Conservation (phyloP, 2,329 filamentous ascomycete genomes). For the Fusarium nelsonii region DNA sequence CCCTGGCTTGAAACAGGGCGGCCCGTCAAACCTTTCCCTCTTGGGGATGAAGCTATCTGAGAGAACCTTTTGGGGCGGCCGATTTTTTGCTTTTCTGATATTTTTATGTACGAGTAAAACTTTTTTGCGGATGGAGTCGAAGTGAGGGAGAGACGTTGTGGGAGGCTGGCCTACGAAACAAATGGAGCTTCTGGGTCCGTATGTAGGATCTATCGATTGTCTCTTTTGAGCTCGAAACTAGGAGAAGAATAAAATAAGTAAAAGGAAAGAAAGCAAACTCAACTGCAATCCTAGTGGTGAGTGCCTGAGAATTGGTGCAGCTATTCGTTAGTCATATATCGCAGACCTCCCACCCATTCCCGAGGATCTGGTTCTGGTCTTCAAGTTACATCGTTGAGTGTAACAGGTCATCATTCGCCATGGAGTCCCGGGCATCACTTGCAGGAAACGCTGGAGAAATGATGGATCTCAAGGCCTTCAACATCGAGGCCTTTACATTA, state of each 20-base stretch:
- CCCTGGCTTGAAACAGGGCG: slow-evolving; percentile 40
- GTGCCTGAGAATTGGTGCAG: not conserved
- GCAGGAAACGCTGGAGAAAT: slow-evolving; percentile 42
- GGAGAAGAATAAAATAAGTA: not conserved
- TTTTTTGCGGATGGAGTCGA: slow-evolving; percentile 1
- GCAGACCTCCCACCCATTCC: slow-evolving; percentile 5
- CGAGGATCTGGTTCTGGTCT: not conserved
- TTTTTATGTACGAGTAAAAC: not conserved
- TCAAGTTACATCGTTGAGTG: slow-evolving; percentile 1
- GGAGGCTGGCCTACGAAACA: slow-evolving; percentile 10
- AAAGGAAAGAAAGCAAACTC: not conserved
- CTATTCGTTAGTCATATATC: slow-evolving; percentile 26
- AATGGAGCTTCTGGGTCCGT: slow-evolving; percentile 1
- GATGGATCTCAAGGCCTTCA: slow-evolving; percentile 45
- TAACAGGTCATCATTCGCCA: slow-evolving; percentile 8
- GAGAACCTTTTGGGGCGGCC: slow-evolving; percentile 4
- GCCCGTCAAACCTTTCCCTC: slow-evolving; percentile 28
- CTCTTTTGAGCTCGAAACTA: not conserved
- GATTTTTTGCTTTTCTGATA: slow-evolving; percentile 15
- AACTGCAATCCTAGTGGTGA: not conserved
- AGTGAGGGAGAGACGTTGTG: slow-evolving; percentile 6
- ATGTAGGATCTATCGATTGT: not conserved
- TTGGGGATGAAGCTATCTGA: slow-evolving; percentile 20
- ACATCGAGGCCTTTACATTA: slow-evolving; percentile 57
- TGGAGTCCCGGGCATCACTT: slow-evolving; percentile 34